These are phyloP conservation scores for Friedmanniomyces simplex DNA, from an alignment of 495 filamentous ascomycete genomes.

Conservation along the genomic window DNA sequence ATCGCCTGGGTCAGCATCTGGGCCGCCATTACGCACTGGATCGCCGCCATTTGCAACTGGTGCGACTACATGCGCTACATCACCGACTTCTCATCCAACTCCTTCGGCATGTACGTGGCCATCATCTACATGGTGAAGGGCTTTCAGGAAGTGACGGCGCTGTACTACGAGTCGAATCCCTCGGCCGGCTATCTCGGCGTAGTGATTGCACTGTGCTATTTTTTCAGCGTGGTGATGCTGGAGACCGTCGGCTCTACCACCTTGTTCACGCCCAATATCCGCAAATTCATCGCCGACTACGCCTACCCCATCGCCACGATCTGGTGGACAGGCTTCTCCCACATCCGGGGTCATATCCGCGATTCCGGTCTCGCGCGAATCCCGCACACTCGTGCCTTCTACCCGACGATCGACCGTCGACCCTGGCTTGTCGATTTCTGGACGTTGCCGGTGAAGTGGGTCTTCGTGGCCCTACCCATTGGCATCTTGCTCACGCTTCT, in stretches of 20 bases:
- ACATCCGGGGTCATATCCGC: conserved; percentile 25
- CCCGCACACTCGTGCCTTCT: conserved; percentile 52
- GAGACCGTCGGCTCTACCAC: conserved; percentile 29
- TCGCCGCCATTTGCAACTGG: conserved; percentile 32
- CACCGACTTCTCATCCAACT: conserved; percentile 35
- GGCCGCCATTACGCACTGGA: conserved; percentile 37
- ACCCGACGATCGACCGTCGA: conserved; percentile 65
- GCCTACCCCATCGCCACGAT: conserved; percentile 32
- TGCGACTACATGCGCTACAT: conserved; percentile 37
- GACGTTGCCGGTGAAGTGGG: conserved; percentile 60
- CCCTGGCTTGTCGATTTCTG: conserved; percentile 84
- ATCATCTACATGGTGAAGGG: conserved; percentile 35
- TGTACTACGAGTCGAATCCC: conserved; percentile 20
- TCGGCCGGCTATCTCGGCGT: conserved; percentile 29
- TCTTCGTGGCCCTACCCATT: conserved; percentile 86
- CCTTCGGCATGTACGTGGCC: conserved; percentile 38
- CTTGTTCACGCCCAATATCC: conserved; percentile 27
- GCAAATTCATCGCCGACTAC: conserved; percentile 35
- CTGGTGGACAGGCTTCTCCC: conserved; percentile 31
- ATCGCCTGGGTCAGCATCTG: conserved; percentile 37
- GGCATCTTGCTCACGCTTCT: conserved; percentile 75
- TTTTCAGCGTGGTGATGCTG: conserved; percentile 29
- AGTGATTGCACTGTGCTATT: conserved; percentile 32
- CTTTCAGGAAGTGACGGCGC: conserved; percentile 26
- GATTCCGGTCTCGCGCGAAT: conserved; percentile 27